phyloP scores from a whole-genome alignment of 2,329 filamentous ascomycete genomes.

The Scedosporium apiospermum region DNA sequence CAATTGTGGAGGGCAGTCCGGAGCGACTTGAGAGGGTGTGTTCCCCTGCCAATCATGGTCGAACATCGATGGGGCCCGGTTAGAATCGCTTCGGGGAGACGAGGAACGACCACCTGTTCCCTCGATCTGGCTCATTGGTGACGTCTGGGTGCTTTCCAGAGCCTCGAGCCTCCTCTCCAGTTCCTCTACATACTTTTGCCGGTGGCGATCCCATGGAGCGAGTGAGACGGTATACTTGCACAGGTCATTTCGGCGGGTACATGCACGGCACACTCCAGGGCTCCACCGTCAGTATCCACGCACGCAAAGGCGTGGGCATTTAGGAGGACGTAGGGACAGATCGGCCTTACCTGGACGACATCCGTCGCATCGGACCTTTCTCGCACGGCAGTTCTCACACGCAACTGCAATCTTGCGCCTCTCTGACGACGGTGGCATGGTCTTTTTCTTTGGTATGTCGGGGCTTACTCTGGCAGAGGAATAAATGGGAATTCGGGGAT shows the following conservation, averaged over 20 bases:
- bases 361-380: conserved; percentile 2
- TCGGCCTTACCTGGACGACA: neutral
- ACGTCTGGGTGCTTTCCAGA: neutral
- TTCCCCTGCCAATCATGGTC: conserved; percentile 2
- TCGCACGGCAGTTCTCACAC: neutral
- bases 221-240: conserved; percentile 2
- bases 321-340: too few species aligned
- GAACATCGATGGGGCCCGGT: neutral
- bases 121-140: neutral
- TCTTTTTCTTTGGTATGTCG: too few species aligned
- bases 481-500: too few species aligned
- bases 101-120: neutral
- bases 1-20: neutral
- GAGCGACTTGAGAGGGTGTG: neutral
- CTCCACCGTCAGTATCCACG: neutral
- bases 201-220: neutral
- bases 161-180: neutral
- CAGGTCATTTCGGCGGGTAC: neutral
- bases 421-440: neutral
- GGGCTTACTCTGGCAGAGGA: too few species aligned
- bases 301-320: neutral
- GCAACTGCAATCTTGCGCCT: conserved; percentile 1
- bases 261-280: neutral
- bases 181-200: neutral
- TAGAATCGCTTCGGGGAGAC: neutral